A percentile compares a stretch with the other conserved stretches of the same genome.
phyloP scores from a whole-genome alignment of 768 basidiomycete species.

The Macrolepiota albuminosa region DNA sequence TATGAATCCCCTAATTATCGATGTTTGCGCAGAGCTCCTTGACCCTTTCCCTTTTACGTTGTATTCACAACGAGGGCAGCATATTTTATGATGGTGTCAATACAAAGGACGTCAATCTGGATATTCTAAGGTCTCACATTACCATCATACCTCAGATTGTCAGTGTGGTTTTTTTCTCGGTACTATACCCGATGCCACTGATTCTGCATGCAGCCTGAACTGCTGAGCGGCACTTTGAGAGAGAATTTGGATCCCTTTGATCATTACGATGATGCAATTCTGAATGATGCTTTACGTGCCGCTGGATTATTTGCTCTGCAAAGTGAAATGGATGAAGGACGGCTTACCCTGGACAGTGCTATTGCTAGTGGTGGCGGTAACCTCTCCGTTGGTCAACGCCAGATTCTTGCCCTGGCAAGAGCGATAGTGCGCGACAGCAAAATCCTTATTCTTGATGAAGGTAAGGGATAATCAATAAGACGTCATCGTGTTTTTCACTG shows the following conservation, averaged over 20 bases:
- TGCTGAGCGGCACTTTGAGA: slow-evolving; percentile 58
- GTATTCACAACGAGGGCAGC: slow-evolving; percentile 52
- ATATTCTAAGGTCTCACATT: slow-evolving; percentile 50
- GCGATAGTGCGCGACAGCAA: slow-evolving; percentile 57
- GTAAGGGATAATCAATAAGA: slow-evolving; percentile 21
- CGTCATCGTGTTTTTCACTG: slow-evolving; percentile 22
- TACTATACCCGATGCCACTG: not conserved
- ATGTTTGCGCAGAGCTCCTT: slow-evolving; percentile 41
- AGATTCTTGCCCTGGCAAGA: slow-evolving; percentile 62
- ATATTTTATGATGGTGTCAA: slow-evolving; percentile 53
- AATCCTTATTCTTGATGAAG: slow-evolving; percentile 61
- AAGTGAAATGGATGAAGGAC: slow-evolving; percentile 40
- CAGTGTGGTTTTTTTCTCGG: slow-evolving; percentile 10
- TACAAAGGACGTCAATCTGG: slow-evolving; percentile 46
- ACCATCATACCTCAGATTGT: slow-evolving; percentile 56
- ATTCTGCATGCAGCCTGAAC: slow-evolving; percentile 29
- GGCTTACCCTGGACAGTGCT: slow-evolving; percentile 41
- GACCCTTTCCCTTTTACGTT: slow-evolving; percentile 50
- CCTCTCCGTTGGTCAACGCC: slow-evolving; percentile 73
- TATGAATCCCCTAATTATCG: not conserved
- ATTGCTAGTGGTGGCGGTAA: slow-evolving; percentile 59
- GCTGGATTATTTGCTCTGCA: slow-evolving; percentile 37
- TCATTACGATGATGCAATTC: slow-evolving; percentile 45
- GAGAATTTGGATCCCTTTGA: slow-evolving; percentile 68
- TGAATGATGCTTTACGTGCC: slow-evolving; percentile 36